phyloP scores from a whole-genome alignment of 2,329 filamentous ascomycete species.

The Phoma sp. region DNA sequence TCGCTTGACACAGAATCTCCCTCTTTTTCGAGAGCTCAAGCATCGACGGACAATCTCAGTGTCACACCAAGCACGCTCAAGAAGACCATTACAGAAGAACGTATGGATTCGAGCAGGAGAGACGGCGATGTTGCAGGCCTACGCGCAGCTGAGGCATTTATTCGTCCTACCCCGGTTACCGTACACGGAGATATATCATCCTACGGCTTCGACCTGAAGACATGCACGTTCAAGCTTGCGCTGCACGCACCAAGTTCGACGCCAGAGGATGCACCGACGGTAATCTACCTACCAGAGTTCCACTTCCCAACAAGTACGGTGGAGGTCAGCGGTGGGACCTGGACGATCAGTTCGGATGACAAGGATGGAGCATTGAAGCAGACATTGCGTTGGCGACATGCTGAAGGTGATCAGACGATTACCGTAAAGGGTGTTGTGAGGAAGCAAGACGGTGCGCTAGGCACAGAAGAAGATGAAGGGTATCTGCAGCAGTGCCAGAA shows the following conservation, averaged over 20 bases:
- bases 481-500: slow-evolving; percentile 73
- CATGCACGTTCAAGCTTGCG: slow-evolving; percentile 77
- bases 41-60: slow-evolving; percentile 53
- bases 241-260: slow-evolving; percentile 69
- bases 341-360: slow-evolving; percentile 81
- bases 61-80: slow-evolving; percentile 81
- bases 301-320: slow-evolving; percentile 86
- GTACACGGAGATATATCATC: slow-evolving; percentile 74
- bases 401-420: slow-evolving; percentile 80
- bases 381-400: slow-evolving; percentile 90
- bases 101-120: slow-evolving; percentile 48
- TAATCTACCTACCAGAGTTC: slow-evolving; percentile 87
- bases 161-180: slow-evolving; percentile 81
- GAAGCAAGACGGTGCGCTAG: slow-evolving; percentile 56
- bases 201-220: slow-evolving; percentile 83
- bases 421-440: slow-evolving; percentile 77
- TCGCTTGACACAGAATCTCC: slow-evolving; percentile 60
- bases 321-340: slow-evolving; percentile 84
- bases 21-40: slow-evolving; percentile 62
- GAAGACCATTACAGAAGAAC: slow-evolving; percentile 69
- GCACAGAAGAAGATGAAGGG: slow-evolving; percentile 73
- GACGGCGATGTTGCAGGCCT: slow-evolving; percentile 63
- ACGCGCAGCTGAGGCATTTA: slow-evolving; percentile 90
- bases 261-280: slow-evolving; percentile 72
- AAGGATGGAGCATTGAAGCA: slow-evolving; percentile 74